A percentile compares a stretch with the other conserved stretches of the same genome.
phyloP scores from a whole-genome alignment of 805 yeast genomes.

The Candida hispaniensis region DNA sequence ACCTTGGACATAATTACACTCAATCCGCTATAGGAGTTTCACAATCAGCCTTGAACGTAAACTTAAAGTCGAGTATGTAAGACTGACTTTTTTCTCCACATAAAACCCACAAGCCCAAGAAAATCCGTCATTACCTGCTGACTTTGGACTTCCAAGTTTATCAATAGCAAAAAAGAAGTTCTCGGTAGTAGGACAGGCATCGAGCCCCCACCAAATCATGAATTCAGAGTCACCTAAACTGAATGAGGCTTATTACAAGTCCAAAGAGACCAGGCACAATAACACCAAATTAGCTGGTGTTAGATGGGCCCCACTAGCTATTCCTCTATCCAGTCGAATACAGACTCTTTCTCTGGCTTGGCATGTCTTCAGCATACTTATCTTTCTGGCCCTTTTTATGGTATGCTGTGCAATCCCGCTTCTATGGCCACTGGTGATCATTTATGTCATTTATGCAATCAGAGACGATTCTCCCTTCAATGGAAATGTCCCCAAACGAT shows the following conservation, averaged over 20 bases:
- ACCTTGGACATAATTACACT: too few relatives aligned
- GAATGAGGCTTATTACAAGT: constrained; percentile 14
- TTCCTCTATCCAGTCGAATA: constrained; percentile 35
- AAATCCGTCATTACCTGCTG: too few relatives aligned
- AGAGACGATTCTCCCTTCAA: constrained; percentile 60
- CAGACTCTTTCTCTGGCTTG: constrained; percentile 61
- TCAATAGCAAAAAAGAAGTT: too few relatives aligned
- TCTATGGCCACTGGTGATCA: constrained; percentile 56
- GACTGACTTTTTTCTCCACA: too few relatives aligned
- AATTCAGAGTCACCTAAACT: too few relatives aligned
- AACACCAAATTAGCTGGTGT: constrained; percentile 12
- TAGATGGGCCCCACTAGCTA: constrained; percentile 16
- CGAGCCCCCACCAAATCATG: too few relatives aligned
- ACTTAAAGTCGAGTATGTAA: too few relatives aligned
- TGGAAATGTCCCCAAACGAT: constrained; percentile 54
- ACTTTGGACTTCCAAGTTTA: too few relatives aligned
- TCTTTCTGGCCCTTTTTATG: constrained; percentile 37
- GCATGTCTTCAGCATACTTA: constrained; percentile 63
- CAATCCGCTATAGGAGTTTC: too few relatives aligned
- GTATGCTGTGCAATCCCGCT: constrained; percentile 46
- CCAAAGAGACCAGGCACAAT: constrained; percentile 6
- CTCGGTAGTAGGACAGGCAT: too few relatives aligned
- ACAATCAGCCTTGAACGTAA: too few relatives aligned
- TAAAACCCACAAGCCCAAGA: too few relatives aligned
- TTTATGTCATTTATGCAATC: constrained; percentile 52